Evolutionary conservation across 352 stramenopile species (phyloP).

Genomic region (Phytophthora rubi): DNA sequence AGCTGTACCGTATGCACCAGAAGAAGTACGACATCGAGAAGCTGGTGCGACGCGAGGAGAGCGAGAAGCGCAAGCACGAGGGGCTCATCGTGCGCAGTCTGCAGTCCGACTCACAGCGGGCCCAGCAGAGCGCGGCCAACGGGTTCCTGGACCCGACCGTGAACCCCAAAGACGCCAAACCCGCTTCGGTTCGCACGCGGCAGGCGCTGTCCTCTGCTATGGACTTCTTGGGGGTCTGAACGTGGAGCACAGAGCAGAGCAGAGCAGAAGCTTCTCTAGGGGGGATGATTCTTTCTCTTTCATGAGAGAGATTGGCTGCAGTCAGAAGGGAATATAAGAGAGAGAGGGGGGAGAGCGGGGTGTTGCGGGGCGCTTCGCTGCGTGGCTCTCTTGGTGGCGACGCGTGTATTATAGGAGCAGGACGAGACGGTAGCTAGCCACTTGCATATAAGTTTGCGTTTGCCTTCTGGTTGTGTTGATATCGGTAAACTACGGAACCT

Average conservation of each 20-base stretch:
- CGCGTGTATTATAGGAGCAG: constrained; percentile 42
- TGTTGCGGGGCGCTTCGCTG: constrained; percentile 14
- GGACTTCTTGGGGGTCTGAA: constrained; percentile 88
- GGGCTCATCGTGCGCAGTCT: constrained; percentile 83
- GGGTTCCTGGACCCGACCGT: constrained; percentile 70
- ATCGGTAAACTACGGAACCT: not conserved
- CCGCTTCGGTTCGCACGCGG: constrained; percentile 70
- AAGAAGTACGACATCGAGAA: constrained; percentile 92
- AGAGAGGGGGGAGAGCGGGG: constrained; percentile 2
- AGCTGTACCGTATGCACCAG: constrained; percentile 91
- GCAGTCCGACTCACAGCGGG: constrained; percentile 71
- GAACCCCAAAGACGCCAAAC: constrained; percentile 86
- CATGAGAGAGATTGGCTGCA: constrained; percentile 9
- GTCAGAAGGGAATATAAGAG: constrained; percentile 15
- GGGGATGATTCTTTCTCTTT: not conserved
- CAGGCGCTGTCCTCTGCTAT: constrained; percentile 85
- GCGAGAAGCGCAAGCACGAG: constrained; percentile 87
- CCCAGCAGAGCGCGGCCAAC: constrained; percentile 39
- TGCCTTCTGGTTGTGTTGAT: constrained; percentile 16
- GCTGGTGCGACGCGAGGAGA: constrained; percentile 82
- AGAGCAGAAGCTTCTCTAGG: not conserved
- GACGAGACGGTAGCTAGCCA: constrained; percentile 25
- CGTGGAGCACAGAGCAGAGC: not conserved
- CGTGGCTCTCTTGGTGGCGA: constrained; percentile 5
- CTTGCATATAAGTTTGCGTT: constrained; percentile 37